Evolutionary conservation across 257 asterid species (phyloP).

Genomic region (Solanum tarijense): DNA sequence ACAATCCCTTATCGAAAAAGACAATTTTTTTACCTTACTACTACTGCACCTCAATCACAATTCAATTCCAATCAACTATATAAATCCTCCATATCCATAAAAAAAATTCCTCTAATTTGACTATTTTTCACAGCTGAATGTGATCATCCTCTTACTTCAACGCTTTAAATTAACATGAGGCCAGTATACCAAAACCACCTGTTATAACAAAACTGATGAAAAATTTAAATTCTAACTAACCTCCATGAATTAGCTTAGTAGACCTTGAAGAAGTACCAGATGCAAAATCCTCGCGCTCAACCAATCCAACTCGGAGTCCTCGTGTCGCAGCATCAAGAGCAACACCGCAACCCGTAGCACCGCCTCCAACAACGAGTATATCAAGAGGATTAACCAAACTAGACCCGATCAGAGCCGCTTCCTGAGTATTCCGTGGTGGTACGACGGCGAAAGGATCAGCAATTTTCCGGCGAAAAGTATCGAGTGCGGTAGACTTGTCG

Average conservation of each 20-base stretch:
- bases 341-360: conserved; percentile 92
- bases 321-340: conserved; percentile 94
- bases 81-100: background rate
- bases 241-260: conserved; percentile 95
- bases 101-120: background rate
- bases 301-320: conserved; percentile 97
- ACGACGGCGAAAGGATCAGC: conserved; percentile 52
- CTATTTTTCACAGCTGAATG: background rate
- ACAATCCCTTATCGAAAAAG: background rate
- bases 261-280: conserved; percentile 97
- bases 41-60: background rate
- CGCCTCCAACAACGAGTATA: conserved; percentile 85
- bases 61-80: background rate
- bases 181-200: background rate
- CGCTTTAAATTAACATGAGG: background rate
- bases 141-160: background rate
- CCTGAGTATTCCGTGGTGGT: conserved; percentile 66
- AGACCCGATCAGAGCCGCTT: conserved; percentile 57
- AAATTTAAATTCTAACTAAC: conserved; percentile 38
- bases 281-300: conserved; percentile 89
- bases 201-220: background rate
- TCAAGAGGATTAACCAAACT: conserved; percentile 71
- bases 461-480: conserved; percentile 34
- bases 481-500: conserved; percentile 17
- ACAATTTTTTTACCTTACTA: background rate